Evolutionary conservation across 176 grass and related monocot species (phyloP).

Genomic region (Poa pratensis): DNA sequence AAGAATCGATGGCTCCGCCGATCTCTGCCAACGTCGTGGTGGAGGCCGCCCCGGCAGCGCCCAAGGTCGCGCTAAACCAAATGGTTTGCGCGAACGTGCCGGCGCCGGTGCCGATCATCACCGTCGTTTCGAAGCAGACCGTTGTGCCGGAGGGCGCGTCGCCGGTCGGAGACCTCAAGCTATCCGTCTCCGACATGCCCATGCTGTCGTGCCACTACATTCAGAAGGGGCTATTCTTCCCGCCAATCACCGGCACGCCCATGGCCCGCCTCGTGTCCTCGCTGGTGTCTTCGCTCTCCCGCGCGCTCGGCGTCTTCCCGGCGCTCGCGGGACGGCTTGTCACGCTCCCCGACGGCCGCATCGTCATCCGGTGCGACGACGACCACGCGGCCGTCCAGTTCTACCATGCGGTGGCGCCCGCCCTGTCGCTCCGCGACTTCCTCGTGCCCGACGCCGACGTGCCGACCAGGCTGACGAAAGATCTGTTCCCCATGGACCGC

Average conservation of each 20-base stretch:
- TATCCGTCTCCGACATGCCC: constrained; percentile 91
- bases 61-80: not conserved
- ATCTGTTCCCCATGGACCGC: constrained; percentile 77
- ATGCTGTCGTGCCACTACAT: constrained; percentile 99
- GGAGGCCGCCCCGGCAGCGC: constrained; percentile 25
- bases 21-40: constrained; percentile 27
- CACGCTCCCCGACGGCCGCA: constrained; percentile 62
- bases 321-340: constrained; percentile 70
- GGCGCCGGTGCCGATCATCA: constrained; percentile 8
- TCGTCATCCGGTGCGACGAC: constrained; percentile 64
- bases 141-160: constrained; percentile 42
- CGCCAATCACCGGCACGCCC: constrained; percentile 27
- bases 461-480: constrained; percentile 52
- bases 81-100: constrained; percentile 18
- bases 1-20: constrained; percentile 32
- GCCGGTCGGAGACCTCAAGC: constrained; percentile 55
- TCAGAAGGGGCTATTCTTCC: constrained; percentile 90
- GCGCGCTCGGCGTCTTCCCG: constrained; percentile 56
- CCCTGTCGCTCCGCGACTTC: constrained; percentile 54
- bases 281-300: constrained; percentile 57
- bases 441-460: constrained; percentile 66
- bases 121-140: constrained; percentile 52
- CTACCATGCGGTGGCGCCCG: constrained; percentile 58
- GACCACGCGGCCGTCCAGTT: constrained; percentile 60
- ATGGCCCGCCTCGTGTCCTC: constrained; percentile 46